These are phyloP conservation scores for Sarocladium kiliense DNA, from an alignment of 2,329 filamentous ascomycete species.

Conservation along the genomic window DNA sequence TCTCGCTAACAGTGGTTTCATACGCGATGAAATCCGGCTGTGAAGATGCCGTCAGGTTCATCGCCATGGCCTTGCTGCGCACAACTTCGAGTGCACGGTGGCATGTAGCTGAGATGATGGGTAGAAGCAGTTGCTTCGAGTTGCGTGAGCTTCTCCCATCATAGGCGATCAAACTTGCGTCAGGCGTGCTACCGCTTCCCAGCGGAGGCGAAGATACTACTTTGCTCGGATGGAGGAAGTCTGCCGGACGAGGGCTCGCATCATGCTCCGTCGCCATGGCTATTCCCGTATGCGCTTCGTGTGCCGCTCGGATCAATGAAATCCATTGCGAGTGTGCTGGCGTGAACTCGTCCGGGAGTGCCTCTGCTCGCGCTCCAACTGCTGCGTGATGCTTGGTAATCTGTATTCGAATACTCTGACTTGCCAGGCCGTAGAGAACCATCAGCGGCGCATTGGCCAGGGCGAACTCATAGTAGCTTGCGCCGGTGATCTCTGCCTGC, in stretches of 20 bases:
- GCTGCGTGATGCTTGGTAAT: not conserved
- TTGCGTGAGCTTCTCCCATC: not conserved
- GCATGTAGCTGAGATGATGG: constrained; percentile 2
- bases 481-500: constrained; percentile 23
- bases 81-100: not conserved
- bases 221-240: not conserved
- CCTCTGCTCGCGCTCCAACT: not conserved
- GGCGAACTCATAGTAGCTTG: constrained; percentile 26
- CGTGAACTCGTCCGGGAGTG: not conserved
- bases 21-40: not conserved
- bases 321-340: constrained; percentile 2
- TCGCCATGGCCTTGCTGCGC: not conserved
- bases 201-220: not conserved
- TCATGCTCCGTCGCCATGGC: not conserved
- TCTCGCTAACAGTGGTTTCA: not conserved
- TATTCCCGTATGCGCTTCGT: not conserved
- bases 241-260: not conserved
- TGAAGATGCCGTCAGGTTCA: not conserved
- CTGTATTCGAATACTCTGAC: constrained; percentile 6
- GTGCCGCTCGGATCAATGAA: constrained; percentile 4
- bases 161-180: not conserved
- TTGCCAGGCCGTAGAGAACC: constrained; percentile 6
- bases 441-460: constrained; percentile 21
- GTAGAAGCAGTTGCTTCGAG: not conserved
- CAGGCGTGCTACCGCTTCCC: not conserved